Conservation (phyloP, 495 filamentous ascomycete species). For the Hyaloscypha hepaticicola region DNA sequence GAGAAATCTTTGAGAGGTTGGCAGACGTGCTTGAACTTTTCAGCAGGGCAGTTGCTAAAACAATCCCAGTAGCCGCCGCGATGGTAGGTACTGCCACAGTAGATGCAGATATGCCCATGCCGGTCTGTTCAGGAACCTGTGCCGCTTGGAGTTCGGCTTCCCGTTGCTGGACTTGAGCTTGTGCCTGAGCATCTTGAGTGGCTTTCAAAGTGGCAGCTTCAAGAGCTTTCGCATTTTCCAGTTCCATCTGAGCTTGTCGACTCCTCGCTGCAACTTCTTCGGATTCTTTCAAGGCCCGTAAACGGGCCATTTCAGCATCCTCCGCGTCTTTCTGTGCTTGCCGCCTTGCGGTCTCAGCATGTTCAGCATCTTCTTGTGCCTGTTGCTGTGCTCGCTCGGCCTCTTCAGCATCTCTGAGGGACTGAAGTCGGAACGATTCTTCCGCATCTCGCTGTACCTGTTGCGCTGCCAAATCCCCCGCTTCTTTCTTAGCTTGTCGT, state of each 20-base stretch:
- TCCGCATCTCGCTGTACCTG: not conserved
- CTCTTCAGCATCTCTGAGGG: not conserved
- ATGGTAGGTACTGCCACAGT: not conserved
- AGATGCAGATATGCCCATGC: not conserved
- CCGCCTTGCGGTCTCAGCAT: not conserved
- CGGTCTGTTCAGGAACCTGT: not conserved
- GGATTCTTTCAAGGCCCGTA: conserved; percentile 2
- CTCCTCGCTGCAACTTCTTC: conserved; percentile 2
- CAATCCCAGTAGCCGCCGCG: not conserved
- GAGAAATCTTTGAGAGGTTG: conserved; percentile 5
- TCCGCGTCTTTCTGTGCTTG: not conserved
- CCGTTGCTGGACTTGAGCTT: not conserved
- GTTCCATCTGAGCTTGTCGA: not conserved
- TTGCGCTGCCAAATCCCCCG: not conserved
- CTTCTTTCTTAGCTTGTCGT: conserved; percentile 2
- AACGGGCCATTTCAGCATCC: conserved; percentile 1
- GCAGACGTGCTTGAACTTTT: not conserved
- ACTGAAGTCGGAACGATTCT: not conserved
- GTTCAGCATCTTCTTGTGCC: not conserved
- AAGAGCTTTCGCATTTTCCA: not conserved
- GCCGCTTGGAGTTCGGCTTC: not conserved
- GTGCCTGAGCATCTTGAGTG: not conserved
- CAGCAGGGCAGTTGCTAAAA: not conserved
- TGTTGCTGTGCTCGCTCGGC: not conserved
- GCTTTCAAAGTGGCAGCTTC: not conserved